Conservation (phyloP, 805 yeast genomes). For the Starmerella cellae region DNA sequence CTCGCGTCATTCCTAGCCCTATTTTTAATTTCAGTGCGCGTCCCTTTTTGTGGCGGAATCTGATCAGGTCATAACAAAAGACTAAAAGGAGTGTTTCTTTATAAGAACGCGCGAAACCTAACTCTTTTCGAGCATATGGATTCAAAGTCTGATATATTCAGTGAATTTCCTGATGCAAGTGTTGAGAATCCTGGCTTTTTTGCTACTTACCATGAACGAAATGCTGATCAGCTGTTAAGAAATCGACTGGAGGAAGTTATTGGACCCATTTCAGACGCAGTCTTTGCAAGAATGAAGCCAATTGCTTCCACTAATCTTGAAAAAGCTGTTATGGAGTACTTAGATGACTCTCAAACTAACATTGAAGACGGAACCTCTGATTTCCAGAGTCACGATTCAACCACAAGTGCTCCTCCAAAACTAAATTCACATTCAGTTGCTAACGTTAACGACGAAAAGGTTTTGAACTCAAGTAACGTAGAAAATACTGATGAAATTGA, state of each 20-base stretch:
- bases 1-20: no score
- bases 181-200: constrained; percentile 9
- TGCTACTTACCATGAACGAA: constrained; percentile 1
- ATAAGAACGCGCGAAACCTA: no score
- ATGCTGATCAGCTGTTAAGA: constrained; percentile 5
- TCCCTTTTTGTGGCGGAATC: no score
- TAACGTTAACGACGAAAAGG: not conserved
- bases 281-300: constrained; percentile 15
- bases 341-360: no score
- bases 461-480: no score
- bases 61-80: no score
- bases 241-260: constrained; percentile 21
- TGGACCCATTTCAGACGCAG: constrained; percentile 19
- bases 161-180: constrained; percentile 7
- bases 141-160: constrained; percentile 1
- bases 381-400: no score
- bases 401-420: not conserved
- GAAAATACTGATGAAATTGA: no score
- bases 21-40: no score
- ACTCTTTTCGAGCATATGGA: no score
- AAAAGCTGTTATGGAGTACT: constrained; percentile 22
- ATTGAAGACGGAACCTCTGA: no score
- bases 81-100: no score
- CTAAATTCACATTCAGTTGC: not conserved
- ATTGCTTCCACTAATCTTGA: constrained; percentile 21